A percentile compares a stretch with the other conserved stretches of the same genome.
Conservation (phyloP, 345 rosid species). For the Populus alba region DNA sequence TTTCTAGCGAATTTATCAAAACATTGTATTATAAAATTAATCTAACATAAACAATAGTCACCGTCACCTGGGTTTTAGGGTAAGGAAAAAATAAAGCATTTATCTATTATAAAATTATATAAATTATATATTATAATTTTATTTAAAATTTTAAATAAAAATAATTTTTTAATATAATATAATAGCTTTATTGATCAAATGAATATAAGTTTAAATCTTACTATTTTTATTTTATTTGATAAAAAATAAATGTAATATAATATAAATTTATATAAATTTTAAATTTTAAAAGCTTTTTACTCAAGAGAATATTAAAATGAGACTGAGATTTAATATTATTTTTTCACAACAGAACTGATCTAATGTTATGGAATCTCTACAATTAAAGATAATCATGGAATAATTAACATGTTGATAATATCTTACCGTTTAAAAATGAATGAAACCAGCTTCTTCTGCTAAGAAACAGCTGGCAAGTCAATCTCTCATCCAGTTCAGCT, state of each 20-base stretch:
- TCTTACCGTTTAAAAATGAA: not conserved
- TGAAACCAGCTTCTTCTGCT: not conserved
- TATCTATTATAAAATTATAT: too few species aligned
- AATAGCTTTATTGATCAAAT: rapidly evolving
- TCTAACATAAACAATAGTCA: not conserved
- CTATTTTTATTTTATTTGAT: too few species aligned
- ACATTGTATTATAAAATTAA: not conserved
- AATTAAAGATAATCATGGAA: slow-evolving; percentile 11
- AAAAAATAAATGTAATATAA: too few species aligned
- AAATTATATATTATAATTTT: too few species aligned
- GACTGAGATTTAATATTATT: too few species aligned
- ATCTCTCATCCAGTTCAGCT: slow-evolving; percentile 1
- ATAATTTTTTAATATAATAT: too few species aligned
- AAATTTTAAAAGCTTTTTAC: too few species aligned
- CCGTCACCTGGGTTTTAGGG: not conserved
- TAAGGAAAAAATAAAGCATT: not conserved
- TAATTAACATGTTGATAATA: not conserved
- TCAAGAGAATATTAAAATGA: too few species aligned
- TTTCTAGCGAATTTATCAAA: too few species aligned
- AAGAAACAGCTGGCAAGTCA: slow-evolving; percentile 8
- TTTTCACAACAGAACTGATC: slow-evolving; percentile 14
- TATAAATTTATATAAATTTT: too few species aligned
- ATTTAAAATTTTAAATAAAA: too few species aligned
- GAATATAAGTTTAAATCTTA: too few species aligned
- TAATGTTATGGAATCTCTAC: slow-evolving; percentile 30